Conservation (phyloP, 352 stramenopile species). For the Phytophthora tentaculata region DNA sequence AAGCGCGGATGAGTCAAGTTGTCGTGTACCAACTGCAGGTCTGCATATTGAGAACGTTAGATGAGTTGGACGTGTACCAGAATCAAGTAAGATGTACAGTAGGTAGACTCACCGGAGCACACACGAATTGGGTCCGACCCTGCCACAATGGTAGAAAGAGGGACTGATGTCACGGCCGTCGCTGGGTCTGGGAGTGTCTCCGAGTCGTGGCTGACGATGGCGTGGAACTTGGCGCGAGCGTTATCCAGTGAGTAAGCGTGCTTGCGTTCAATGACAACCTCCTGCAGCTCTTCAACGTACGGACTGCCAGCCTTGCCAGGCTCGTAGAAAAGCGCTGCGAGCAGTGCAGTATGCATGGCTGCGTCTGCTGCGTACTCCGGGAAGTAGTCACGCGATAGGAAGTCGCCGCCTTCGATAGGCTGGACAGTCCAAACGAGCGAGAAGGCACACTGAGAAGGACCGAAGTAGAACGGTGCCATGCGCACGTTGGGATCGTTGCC, state of each 20-base stretch:
- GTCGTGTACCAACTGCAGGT: conserved; percentile 47
- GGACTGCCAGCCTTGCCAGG: conserved; percentile 29
- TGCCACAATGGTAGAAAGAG: conserved; percentile 36
- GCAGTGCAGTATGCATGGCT: conserved; percentile 45
- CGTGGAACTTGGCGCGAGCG: conserved; percentile 43
- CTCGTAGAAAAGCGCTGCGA: conserved; percentile 53
- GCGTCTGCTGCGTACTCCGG: conserved; percentile 34
- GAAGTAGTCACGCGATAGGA: conserved; percentile 56
- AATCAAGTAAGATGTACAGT: background rate
- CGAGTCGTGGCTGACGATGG: conserved; percentile 46
- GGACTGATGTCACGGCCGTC: conserved; percentile 28
- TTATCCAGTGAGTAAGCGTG: conserved; percentile 43
- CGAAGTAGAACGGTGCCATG: conserved; percentile 64
- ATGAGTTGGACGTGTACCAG: background rate
- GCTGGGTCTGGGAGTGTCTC: conserved; percentile 41
- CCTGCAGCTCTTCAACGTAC: conserved; percentile 40
- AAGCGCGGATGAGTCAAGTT: conserved; percentile 52
- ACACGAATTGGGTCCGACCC: conserved; percentile 37
- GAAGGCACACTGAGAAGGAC: conserved; percentile 48
- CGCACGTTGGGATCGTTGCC: conserved; percentile 46
- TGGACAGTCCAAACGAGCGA: conserved; percentile 55
- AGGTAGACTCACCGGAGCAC: conserved; percentile 35
- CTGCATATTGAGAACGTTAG: conserved; percentile 17
- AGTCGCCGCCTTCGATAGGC: conserved; percentile 51
- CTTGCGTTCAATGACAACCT: conserved; percentile 34